These are phyloP conservation scores for Sphaerulina vaccinii DNA, from an alignment of 2,329 filamentous ascomycete species.

Conservation along the genomic window DNA sequence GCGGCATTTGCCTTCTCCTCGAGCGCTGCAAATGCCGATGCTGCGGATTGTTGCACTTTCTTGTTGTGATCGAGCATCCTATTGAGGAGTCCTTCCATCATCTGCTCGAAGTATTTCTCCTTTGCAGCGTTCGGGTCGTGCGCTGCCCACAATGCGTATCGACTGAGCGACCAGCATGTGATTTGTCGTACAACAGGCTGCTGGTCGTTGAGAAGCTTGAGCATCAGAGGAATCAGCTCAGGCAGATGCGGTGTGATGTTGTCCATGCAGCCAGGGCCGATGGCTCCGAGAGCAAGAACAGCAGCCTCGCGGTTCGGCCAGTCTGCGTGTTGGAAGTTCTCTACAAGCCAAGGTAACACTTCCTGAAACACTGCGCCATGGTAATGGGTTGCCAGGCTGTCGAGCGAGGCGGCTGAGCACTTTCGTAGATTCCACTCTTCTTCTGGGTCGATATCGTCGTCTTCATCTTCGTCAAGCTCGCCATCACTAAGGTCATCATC, in stretches of 20 bases:
- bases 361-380: conserved; percentile 83
- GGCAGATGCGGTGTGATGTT: conserved; percentile 88
- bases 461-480: conserved; percentile 79
- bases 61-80: conserved; percentile 98
- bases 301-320: conserved; percentile 94
- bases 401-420: conserved; percentile 91
- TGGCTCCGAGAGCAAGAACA: conserved; percentile 88
- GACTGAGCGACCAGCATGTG: conserved; percentile 93
- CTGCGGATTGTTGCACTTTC: conserved; percentile 93
- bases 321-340: conserved; percentile 81
- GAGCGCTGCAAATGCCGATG: conserved; percentile 91
- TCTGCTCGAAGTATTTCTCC: conserved; percentile 80
- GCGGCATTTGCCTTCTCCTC: conserved; percentile 87
- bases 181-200: conserved; percentile 94
- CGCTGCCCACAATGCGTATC: conserved; percentile 91
- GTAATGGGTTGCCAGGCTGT: conserved; percentile 91
- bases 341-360: conserved; percentile 87
- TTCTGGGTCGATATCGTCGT: conserved; percentile 70
- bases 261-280: conserved; percentile 90
- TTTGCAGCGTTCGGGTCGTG: conserved; percentile 68
- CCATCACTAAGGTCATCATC: conserved; percentile 82
- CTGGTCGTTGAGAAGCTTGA: conserved; percentile 76
- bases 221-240: conserved; percentile 84
- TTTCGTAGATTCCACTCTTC: conserved; percentile 94
- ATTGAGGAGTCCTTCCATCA: conserved; percentile 93